Percentiles rank a stretch among this genome's conserved stretches.
Evolutionary conservation across 306 rosid genomes (phyloP).

Genomic region (Leucaena leucocephala): DNA sequence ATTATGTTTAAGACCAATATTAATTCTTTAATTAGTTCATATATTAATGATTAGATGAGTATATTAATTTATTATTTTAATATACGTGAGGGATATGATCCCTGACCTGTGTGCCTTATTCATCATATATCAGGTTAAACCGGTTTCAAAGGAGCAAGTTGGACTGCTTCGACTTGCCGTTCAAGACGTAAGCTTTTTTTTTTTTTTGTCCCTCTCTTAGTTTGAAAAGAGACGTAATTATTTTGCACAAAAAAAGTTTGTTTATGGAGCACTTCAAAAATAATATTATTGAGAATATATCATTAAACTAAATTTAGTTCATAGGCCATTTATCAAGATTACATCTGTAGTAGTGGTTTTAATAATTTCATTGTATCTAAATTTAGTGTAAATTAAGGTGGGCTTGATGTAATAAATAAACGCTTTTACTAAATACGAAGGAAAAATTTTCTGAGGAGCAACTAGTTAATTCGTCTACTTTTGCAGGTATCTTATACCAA

Average conservation of each 20-base stretch:
- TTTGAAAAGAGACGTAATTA: neutral
- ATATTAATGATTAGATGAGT: no score
- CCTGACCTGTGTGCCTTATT: no score
- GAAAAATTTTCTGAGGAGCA: neutral
- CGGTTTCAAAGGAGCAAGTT: conserved; percentile 48
- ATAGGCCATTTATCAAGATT: neutral
- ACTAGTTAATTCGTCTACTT: neutral
- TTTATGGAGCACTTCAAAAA: no score
- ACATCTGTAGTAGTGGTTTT: neutral
- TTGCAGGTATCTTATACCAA: conserved; percentile 52
- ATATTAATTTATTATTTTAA: no score
- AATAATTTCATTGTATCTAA: neutral
- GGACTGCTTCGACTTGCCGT: conserved; percentile 47
- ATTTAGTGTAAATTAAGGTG: neutral
- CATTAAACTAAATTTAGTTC: no score
- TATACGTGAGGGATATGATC: neutral
- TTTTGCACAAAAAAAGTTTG: no score
- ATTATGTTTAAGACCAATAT: no score
- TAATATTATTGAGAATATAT: no score
- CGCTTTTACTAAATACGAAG: neutral
- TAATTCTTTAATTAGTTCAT: no score
- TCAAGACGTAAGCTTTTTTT: conserved; percentile 53
- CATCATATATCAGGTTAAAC: conserved; percentile 38
- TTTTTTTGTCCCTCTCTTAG: no score
- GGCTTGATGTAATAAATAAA: no score